Evolutionary conservation across 1,139 yeast genomes (phyloP).

Genomic region (Geotrichum reessii): DNA sequence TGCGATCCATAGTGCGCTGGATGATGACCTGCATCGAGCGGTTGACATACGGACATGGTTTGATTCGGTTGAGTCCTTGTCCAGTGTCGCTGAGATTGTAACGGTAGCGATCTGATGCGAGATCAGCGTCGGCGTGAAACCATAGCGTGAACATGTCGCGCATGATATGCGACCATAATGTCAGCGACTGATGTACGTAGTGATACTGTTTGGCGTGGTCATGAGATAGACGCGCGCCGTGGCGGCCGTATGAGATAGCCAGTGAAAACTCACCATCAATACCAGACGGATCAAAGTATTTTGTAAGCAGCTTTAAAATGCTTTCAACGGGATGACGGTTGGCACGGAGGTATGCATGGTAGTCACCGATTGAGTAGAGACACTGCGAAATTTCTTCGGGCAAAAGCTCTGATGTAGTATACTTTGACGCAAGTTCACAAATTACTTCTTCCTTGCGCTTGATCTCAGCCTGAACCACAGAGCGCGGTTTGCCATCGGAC

Average conservation of each 20-base stretch:
- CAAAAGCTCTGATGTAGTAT: slow-evolving; percentile 30
- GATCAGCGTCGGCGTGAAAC: slow-evolving; percentile 66
- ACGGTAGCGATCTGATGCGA: slow-evolving; percentile 41
- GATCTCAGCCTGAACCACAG: slow-evolving; percentile 50
- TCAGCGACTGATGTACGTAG: slow-evolving; percentile 63
- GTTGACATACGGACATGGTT: slow-evolving; percentile 59
- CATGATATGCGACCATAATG: slow-evolving; percentile 70
- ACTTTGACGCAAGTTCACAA: slow-evolving; percentile 47
- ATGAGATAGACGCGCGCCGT: slow-evolving; percentile 65
- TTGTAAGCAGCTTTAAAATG: slow-evolving; percentile 49
- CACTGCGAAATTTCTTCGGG: slow-evolving; percentile 58
- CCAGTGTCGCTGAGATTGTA: slow-evolving; percentile 64
- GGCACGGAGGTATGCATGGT: slow-evolving; percentile 59
- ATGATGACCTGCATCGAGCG: slow-evolving; percentile 63
- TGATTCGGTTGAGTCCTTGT: slow-evolving; percentile 68
- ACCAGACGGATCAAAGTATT: slow-evolving; percentile 42
- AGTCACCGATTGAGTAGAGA: slow-evolving; percentile 67
- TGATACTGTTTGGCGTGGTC: slow-evolving; percentile 62
- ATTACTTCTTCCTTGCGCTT: slow-evolving; percentile 58
- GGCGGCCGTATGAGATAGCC: slow-evolving; percentile 56
- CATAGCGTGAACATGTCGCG: slow-evolving; percentile 66
- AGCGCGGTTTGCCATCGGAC: slow-evolving; percentile 50
- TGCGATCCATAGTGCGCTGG: slow-evolving; percentile 52
- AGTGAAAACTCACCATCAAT: slow-evolving; percentile 41
- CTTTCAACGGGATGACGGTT: slow-evolving; percentile 59